Percentiles rank a stretch among this genome's conserved stretches.
Conservation (phyloP, 306 rosid genomes). For the Glycine soja region DNA sequence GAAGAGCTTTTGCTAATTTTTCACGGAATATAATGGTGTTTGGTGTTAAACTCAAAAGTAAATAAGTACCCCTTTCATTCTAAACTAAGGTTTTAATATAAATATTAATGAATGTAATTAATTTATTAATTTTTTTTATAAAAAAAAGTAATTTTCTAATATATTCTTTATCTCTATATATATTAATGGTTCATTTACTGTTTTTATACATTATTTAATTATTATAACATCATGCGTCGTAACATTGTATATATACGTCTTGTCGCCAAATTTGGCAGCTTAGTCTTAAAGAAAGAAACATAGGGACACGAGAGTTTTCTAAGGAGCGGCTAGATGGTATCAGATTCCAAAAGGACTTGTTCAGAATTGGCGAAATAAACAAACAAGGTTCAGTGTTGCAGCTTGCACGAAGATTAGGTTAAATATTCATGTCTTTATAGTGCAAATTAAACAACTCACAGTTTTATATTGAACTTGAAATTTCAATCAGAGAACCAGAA, state of each 20-base stretch:
- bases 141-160: no score
- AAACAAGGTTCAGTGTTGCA: background rate
- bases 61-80: no score
- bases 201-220: background rate
- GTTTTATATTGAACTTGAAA: slow-evolving; percentile 12
- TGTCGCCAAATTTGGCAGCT: slow-evolving; percentile 36
- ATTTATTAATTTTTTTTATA: no score
- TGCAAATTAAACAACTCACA: slow-evolving; percentile 8
- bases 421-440: slow-evolving; percentile 7
- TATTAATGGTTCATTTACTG: no score
- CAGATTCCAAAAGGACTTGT: slow-evolving; percentile 46
- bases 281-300: slow-evolving; percentile 4
- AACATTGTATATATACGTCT: background rate
- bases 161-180: no score
- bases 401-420: slow-evolving; percentile 15
- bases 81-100: no score
- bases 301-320: background rate
- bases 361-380: slow-evolving; percentile 22
- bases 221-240: background rate
- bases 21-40: slow-evolving; percentile 2
- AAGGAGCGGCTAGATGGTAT: slow-evolving; percentile 38
- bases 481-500: background rate
- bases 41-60: background rate
- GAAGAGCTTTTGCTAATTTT: background rate
- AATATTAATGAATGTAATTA: no score